phyloP scores from a whole-genome alignment of 352 stramenopile genomes.

The Phytopythium vexans region DNA sequence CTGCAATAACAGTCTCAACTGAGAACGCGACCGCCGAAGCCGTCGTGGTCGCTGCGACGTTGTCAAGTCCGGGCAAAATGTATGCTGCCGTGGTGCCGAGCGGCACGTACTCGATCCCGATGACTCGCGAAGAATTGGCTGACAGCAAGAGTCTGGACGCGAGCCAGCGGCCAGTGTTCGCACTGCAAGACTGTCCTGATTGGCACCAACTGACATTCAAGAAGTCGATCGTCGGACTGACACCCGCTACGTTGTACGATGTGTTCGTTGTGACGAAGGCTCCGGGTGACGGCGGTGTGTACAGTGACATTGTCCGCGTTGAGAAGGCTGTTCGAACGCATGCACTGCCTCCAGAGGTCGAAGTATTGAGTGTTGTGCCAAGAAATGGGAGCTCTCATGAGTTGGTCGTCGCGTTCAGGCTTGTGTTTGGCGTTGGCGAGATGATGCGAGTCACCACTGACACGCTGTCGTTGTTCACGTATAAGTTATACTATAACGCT shows the following conservation, averaged over 20 bases:
- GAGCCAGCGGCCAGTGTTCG: slow-evolving; percentile 19
- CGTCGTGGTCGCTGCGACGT: slow-evolving; percentile 25
- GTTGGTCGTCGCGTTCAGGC: slow-evolving; percentile 33
- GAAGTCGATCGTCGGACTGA: slow-evolving; percentile 23
- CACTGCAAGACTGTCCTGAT: slow-evolving; percentile 11
- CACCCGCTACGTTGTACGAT: slow-evolving; percentile 56
- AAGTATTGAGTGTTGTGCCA: slow-evolving; percentile 13
- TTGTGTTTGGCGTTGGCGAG: slow-evolving; percentile 43
- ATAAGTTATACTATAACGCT: slow-evolving; percentile 51
- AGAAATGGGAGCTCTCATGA: slow-evolving; percentile 39
- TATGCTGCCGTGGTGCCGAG: slow-evolving; percentile 53
- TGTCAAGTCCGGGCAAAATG: slow-evolving; percentile 35
- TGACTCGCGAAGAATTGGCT: slow-evolving; percentile 25
- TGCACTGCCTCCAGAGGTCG: slow-evolving; percentile 44
- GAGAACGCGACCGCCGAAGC: slow-evolving; percentile 34
- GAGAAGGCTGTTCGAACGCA: slow-evolving; percentile 43
- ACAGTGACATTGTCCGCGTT: slow-evolving; percentile 31
- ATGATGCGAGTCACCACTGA: slow-evolving; percentile 20
- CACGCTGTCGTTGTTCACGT: slow-evolving; percentile 36
- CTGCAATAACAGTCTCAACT: slow-evolving; percentile 9
- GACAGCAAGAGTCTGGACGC: slow-evolving; percentile 16
- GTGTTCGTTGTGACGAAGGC: slow-evolving; percentile 56
- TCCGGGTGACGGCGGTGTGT: slow-evolving; percentile 41
- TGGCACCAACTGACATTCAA: slow-evolving; percentile 26
- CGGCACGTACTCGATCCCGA: not conserved